Percentiles rank a stretch among this genome's conserved stretches.
phyloP scores from a whole-genome alignment of 306 rosid species.

The Vicia sativa region DNA sequence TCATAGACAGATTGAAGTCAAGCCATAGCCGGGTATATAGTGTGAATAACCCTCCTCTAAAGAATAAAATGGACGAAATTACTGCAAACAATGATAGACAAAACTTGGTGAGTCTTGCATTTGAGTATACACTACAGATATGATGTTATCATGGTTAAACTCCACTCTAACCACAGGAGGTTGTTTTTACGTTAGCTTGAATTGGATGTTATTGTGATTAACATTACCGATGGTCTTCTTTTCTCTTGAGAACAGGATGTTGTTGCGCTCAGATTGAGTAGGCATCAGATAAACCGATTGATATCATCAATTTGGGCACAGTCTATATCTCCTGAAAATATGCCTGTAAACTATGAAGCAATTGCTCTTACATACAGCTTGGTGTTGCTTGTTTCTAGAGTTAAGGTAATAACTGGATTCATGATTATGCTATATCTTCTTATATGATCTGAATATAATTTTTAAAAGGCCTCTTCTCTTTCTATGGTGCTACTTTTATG shows the following conservation, averaged over 20 bases:
- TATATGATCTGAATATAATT: slow-evolving; percentile 31
- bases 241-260: slow-evolving; percentile 54
- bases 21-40: slow-evolving; percentile 54
- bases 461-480: slow-evolving; percentile 24
- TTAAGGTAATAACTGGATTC: slow-evolving; percentile 63
- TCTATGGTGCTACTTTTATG: slow-evolving; percentile 6
- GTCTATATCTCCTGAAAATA: slow-evolving; percentile 70
- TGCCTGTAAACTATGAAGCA: slow-evolving; percentile 92
- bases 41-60: slow-evolving; percentile 45
- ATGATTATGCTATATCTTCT: slow-evolving; percentile 19
- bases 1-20: slow-evolving; percentile 60
- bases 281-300: slow-evolving; percentile 73
- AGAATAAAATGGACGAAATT: slow-evolving; percentile 42
- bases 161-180: slow-evolving; percentile 16
- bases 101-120: slow-evolving; percentile 60
- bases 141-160: slow-evolving; percentile 14
- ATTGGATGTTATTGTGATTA: slow-evolving; percentile 24
- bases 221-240: slow-evolving; percentile 22
- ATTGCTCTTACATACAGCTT: slow-evolving; percentile 82
- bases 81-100: slow-evolving; percentile 40
- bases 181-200: slow-evolving; percentile 19
- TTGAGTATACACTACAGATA: slow-evolving; percentile 21
- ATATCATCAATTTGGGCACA: slow-evolving; percentile 87
- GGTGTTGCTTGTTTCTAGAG: slow-evolving; percentile 72
- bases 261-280: slow-evolving; percentile 64